A percentile compares a stretch with the other conserved stretches of the same genome.
Conservation (phyloP, 345 rosid species). For the Gossypium rotundifolium region DNA sequence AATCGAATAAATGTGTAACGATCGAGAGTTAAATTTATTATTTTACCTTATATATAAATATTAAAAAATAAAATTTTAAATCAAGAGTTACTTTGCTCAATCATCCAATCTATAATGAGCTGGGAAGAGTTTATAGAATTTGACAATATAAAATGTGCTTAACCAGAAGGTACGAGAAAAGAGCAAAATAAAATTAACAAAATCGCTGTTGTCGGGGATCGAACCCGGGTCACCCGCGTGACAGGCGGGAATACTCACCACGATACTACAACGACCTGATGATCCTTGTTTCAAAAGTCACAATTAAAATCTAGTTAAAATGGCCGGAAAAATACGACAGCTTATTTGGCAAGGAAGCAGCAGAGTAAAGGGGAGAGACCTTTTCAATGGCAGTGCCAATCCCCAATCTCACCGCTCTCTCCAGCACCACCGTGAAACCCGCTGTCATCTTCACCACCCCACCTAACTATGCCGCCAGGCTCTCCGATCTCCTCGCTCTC, state of each 20-base stretch:
- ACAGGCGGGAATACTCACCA: conserved; percentile 92
- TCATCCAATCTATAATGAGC: too few species aligned
- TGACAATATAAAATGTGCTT: too few species aligned
- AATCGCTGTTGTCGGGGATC: conserved; percentile 85
- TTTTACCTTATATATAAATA: too few species aligned
- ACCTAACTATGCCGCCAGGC: conserved; percentile 39
- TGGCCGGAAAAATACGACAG: too few species aligned
- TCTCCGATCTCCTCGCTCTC: conserved; percentile 34
- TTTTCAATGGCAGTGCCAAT: not conserved
- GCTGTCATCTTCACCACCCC: conserved; percentile 54
- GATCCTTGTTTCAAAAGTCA: rapidly evolving
- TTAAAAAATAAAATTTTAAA: too few species aligned
- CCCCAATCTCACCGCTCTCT: not conserved
- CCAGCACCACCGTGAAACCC: conserved; percentile 18
- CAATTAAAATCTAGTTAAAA: too few species aligned
- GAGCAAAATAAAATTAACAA: too few species aligned
- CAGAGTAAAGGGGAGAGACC: not conserved
- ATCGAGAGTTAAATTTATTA: too few species aligned
- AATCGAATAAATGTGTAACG: too few species aligned
- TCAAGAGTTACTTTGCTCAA: too few species aligned
- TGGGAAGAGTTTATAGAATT: too few species aligned
- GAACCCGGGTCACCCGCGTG: conserved; percentile 98
- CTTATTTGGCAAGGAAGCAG: not conserved
- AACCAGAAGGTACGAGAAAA: too few species aligned
- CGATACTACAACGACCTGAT: conserved; percentile 81